Percentiles rank a stretch among this genome's conserved stretches.
Evolutionary conservation across 441 rosid species (phyloP).

Genomic region (Brassica balearica): DNA sequence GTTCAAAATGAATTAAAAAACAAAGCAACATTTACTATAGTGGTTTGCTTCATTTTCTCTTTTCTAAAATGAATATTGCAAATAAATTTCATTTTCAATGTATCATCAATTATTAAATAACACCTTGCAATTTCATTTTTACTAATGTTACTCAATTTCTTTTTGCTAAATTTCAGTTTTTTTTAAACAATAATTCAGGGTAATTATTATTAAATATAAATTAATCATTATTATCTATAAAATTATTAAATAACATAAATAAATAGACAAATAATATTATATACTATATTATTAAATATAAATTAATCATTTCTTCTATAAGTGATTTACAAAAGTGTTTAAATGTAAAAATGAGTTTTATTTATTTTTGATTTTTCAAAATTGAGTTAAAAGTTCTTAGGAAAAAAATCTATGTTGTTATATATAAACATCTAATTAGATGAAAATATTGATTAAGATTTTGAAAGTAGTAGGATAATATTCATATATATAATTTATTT

Average conservation of each 20-base stretch:
- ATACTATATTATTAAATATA: not conserved
- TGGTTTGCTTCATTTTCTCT: too few relatives aligned
- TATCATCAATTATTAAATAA: too few relatives aligned
- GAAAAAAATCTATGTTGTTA: not conserved
- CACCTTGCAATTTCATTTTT: not conserved
- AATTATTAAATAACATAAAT: not conserved
- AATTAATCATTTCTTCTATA: not conserved
- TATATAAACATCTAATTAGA: not conserved
- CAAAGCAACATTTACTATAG: not conserved
- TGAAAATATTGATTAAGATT: not conserved
- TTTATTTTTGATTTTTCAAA: not conserved
- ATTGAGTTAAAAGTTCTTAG: not conserved
- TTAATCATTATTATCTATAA: not conserved
- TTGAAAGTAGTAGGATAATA: not conserved
- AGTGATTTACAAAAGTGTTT: not conserved
- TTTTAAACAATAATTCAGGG: not conserved
- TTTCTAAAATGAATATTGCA: not conserved
- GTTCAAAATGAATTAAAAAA: not conserved
- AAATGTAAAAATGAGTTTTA: not conserved
- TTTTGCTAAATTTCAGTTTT: too few relatives aligned
- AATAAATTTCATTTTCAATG: not conserved
- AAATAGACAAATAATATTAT: not conserved
- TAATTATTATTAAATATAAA: not conserved
- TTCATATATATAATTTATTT: not conserved
- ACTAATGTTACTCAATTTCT: not conserved